These are phyloP conservation scores for Papiliotrema terrestris DNA, from an alignment of 1,284 basidiomycete genomes.

Conservation along the genomic window DNA sequence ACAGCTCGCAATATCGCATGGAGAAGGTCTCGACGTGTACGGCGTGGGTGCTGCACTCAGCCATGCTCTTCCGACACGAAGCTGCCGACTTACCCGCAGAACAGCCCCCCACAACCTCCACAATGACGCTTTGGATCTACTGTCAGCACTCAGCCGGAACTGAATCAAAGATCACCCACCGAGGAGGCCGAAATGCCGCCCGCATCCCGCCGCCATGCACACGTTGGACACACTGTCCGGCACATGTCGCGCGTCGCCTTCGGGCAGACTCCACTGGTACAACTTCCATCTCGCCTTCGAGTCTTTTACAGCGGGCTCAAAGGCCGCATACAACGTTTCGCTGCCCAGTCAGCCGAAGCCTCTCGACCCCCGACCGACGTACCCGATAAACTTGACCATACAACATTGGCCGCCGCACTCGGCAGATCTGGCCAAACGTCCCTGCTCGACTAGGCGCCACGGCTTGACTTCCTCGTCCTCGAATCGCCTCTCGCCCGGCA, in stretches of 20 bases:
- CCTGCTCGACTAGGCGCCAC: conserved; percentile 43
- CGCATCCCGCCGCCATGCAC: conserved; percentile 44
- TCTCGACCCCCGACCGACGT: conserved; percentile 8
- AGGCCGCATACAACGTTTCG: conserved; percentile 46
- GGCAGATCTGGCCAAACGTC: conserved; percentile 30
- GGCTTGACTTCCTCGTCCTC: conserved; percentile 33
- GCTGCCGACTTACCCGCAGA: conserved; percentile 35
- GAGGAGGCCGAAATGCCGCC: conserved; percentile 41
- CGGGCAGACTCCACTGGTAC: conserved; percentile 48
- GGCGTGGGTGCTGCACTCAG: conserved; percentile 30
- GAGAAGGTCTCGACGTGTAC: conserved; percentile 42
- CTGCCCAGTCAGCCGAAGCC: conserved; percentile 15
- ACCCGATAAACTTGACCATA: conserved; percentile 46
- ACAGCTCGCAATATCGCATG: conserved; percentile 42
- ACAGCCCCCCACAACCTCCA: conserved; percentile 47
- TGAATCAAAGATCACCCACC: too few relatives aligned
- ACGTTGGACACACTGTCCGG: conserved; percentile 26
- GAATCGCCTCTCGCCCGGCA: conserved; percentile 26
- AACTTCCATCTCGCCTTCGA: conserved; percentile 25
- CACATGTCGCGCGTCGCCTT: conserved; percentile 42
- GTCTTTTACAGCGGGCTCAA: conserved; percentile 17
- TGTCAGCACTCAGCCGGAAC: too few relatives aligned
- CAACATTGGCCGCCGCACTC: conserved; percentile 31
- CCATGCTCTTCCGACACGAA: background rate
- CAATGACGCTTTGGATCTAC: conserved; percentile 47